phyloP scores from a whole-genome alignment of 768 basidiomycete genomes.

The Tylopilus felleus region DNA sequence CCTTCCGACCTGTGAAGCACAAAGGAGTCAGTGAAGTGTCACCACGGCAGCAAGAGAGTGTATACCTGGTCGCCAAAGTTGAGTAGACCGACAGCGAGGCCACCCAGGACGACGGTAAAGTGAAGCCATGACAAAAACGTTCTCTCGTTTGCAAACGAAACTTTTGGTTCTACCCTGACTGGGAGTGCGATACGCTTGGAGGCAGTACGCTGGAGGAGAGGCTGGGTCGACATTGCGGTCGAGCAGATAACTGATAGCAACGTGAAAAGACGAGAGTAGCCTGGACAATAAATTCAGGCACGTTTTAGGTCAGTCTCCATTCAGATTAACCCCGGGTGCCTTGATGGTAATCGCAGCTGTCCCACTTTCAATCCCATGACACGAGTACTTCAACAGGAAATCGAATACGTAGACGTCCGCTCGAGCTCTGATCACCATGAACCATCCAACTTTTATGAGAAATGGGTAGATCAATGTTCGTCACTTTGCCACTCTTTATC shows the following conservation, averaged over 20 bases:
- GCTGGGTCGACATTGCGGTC: conserved; percentile 89
- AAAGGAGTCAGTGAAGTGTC: background rate
- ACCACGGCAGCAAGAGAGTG: background rate
- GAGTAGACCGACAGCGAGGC: conserved; percentile 90
- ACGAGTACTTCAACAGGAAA: conserved; percentile 12
- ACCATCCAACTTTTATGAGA: conserved; percentile 41
- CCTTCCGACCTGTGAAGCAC: conserved; percentile 68
- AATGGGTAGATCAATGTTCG: conserved; percentile 53
- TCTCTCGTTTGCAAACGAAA: conserved; percentile 91
- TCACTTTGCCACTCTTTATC: conserved; percentile 3
- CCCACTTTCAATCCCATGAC: conserved; percentile 13
- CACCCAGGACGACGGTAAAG: conserved; percentile 96
- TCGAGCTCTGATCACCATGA: conserved; percentile 1
- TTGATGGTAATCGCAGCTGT: background rate
- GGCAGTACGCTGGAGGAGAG: conserved; percentile 91
- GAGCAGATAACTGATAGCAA: background rate
- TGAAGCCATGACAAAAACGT: conserved; percentile 99
- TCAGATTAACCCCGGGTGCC: no score
- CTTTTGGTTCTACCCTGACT: conserved; percentile 90
- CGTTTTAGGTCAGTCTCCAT: conserved; percentile 14
- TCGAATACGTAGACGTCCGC: conserved; percentile 26
- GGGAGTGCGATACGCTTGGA: conserved; percentile 95
- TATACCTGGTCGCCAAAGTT: conserved; percentile 95
- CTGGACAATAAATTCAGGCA: no score
- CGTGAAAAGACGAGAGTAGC: background rate